phyloP scores from a whole-genome alignment of 306 rosid genomes.

The Senna tora region DNA sequence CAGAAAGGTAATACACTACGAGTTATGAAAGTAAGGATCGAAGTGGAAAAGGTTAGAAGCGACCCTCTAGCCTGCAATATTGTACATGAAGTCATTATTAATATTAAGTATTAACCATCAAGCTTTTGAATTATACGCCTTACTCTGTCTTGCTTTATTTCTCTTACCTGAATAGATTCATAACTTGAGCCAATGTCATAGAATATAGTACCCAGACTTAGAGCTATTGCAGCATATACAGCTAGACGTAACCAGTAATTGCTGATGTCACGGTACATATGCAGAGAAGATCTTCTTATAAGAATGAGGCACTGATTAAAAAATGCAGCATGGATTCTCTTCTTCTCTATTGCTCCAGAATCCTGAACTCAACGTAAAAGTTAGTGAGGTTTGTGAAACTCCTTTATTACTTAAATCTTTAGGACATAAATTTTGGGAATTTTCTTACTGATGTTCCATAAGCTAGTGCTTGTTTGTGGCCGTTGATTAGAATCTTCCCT shows the following conservation, averaged over 20 bases:
- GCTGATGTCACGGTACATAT: constrained; percentile 56
- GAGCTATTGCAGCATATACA: constrained; percentile 35
- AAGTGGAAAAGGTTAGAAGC: constrained; percentile 51
- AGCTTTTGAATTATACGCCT: background rate
- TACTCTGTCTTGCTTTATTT: constrained; percentile 4
- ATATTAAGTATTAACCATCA: too few relatives aligned
- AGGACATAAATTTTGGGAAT: background rate
- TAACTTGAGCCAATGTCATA: constrained; percentile 30
- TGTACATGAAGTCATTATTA: constrained; percentile 13
- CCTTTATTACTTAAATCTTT: background rate
- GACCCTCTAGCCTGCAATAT: constrained; percentile 57
- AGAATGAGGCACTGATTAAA: constrained; percentile 47
- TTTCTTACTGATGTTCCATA: constrained; percentile 38
- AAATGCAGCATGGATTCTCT: constrained; percentile 46
- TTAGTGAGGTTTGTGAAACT: constrained; percentile 15
- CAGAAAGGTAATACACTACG: constrained; percentile 46
- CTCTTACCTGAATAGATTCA: constrained; percentile 3
- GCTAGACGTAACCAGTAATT: constrained; percentile 57
- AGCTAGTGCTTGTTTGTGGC: constrained; percentile 34
- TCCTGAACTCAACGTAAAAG: constrained; percentile 30
- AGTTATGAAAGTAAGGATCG: constrained; percentile 58
- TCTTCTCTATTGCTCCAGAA: constrained; percentile 31
- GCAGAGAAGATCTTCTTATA: constrained; percentile 52
- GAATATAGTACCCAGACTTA: constrained; percentile 46
- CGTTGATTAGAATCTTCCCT: constrained; percentile 37